Percentiles rank a stretch among this genome's conserved stretches.
Evolutionary conservation across 2,329 filamentous ascomycete genomes (phyloP).

Genomic region (Colletotrichum gigasporum): DNA sequence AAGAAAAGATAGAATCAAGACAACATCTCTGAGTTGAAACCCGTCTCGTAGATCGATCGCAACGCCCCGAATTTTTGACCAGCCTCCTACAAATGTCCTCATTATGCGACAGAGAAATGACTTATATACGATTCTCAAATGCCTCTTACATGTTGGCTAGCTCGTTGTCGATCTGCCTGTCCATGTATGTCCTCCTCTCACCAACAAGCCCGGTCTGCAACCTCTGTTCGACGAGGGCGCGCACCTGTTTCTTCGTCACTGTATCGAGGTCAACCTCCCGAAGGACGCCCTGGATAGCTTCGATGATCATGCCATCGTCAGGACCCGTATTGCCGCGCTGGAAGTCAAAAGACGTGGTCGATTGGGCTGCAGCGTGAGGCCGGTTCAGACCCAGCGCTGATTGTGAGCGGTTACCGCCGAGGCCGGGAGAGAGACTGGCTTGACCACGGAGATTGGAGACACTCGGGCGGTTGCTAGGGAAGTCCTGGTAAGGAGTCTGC

Average conservation of each 20-base stretch:
- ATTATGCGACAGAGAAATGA: constrained; percentile 15
- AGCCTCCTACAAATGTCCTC: constrained; percentile 13
- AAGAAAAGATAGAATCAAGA: constrained; percentile 3
- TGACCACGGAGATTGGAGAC: constrained; percentile 66
- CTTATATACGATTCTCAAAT: constrained; percentile 21
- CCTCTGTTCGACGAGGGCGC: constrained; percentile 90
- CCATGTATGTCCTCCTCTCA: constrained; percentile 88
- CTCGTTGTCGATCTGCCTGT: constrained; percentile 92
- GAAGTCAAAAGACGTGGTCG: constrained; percentile 70
- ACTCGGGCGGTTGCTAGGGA: constrained; percentile 63
- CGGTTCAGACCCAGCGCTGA: constrained; percentile 57
- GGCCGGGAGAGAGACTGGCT: constrained; percentile 56
- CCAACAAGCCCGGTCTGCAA: constrained; percentile 89
- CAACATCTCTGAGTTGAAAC: constrained; percentile 7
- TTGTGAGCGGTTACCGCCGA: constrained; percentile 53
- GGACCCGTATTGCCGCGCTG: constrained; percentile 69
- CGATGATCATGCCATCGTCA: constrained; percentile 81
- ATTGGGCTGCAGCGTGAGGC: constrained; percentile 55
- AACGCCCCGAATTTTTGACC: constrained; percentile 27
- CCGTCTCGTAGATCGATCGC: constrained; percentile 9
- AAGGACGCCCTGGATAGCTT: constrained; percentile 85
- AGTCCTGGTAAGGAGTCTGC: constrained; percentile 68
- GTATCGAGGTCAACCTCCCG: constrained; percentile 91
- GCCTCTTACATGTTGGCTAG: constrained; percentile 84
- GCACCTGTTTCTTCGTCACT: constrained; percentile 98